Conservation (phyloP, 2,329 filamentous ascomycete genomes). For the Trichoderma lentiforme region DNA sequence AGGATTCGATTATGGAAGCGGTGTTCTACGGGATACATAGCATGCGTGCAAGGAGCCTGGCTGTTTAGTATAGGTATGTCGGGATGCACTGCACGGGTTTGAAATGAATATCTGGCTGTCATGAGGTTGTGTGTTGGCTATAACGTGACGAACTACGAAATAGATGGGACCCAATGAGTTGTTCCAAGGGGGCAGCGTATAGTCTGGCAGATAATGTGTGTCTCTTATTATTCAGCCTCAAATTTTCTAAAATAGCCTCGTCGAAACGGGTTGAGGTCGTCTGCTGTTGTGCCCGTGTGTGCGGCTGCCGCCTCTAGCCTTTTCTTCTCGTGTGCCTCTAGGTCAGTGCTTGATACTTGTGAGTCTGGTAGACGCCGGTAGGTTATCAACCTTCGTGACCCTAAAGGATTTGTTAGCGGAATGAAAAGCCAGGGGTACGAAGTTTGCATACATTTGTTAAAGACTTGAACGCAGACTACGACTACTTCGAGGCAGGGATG, state of each 20-base stretch:
- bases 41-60: constrained; percentile 16
- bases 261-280: constrained; percentile 60
- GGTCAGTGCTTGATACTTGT: constrained; percentile 46
- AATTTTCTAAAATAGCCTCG: constrained; percentile 58
- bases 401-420: constrained; percentile 39
- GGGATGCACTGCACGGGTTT: constrained; percentile 13
- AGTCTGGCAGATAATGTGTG: neutral
- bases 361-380: constrained; percentile 69
- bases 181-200: neutral
- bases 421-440: neutral
- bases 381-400: constrained; percentile 85
- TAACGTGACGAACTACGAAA: constrained; percentile 11
- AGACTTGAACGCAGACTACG: constrained; percentile 76
- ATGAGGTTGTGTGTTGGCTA: neutral
- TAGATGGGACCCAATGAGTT: neutral
- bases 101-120: constrained; percentile 1
- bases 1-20: constrained; percentile 1
- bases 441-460: constrained; percentile 71
- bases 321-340: constrained; percentile 36
- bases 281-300: constrained; percentile 47
- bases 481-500: constrained; percentile 74
- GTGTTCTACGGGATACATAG: constrained; percentile 17
- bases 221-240: constrained; percentile 29
- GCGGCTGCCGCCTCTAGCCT: constrained; percentile 25
- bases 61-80: constrained; percentile 15